Evolutionary conservation across 805 yeast species (phyloP).

Genomic region (Myxozyma kluyveri): DNA sequence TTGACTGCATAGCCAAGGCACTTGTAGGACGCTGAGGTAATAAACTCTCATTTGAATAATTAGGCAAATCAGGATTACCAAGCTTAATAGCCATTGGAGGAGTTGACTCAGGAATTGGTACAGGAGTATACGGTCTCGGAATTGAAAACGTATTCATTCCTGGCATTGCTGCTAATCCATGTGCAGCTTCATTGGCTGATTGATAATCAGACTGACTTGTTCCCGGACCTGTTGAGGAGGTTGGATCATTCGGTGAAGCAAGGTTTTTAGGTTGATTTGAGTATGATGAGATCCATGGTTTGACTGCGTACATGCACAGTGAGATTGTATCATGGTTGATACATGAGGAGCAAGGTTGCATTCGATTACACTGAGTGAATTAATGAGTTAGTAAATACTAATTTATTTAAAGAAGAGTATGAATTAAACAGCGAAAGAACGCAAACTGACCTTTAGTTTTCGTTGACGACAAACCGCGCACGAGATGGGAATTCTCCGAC

Average conservation of each 20-base stretch:
- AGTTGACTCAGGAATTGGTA: background rate
- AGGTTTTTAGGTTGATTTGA: background rate
- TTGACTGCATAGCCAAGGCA: background rate
- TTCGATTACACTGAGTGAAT: slow-evolving; percentile 21
- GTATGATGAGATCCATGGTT: slow-evolving; percentile 21
- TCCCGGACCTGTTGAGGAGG: background rate
- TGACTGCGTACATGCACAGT: slow-evolving; percentile 26
- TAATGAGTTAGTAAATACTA: too few species aligned
- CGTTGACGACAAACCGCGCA: slow-evolving; percentile 31
- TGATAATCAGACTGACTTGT: background rate
- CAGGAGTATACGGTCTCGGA: background rate
- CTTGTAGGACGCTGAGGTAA: background rate
- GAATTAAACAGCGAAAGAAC: too few species aligned
- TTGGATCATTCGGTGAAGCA: background rate
- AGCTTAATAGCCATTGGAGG: background rate
- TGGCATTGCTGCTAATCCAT: background rate
- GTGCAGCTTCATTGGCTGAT: background rate
- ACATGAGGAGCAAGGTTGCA: slow-evolving; percentile 28
- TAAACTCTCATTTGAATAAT: background rate
- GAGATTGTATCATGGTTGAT: slow-evolving; percentile 20
- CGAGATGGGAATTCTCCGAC: slow-evolving; percentile 29
- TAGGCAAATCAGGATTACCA: slow-evolving; percentile 2
- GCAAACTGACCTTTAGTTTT: slow-evolving; percentile 25
- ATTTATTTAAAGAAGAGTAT: too few species aligned
- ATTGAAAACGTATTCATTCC: slow-evolving; percentile 16